Conservation (phyloP, 2,329 filamentous ascomycete species). For the Aspergillus fischeri region DNA sequence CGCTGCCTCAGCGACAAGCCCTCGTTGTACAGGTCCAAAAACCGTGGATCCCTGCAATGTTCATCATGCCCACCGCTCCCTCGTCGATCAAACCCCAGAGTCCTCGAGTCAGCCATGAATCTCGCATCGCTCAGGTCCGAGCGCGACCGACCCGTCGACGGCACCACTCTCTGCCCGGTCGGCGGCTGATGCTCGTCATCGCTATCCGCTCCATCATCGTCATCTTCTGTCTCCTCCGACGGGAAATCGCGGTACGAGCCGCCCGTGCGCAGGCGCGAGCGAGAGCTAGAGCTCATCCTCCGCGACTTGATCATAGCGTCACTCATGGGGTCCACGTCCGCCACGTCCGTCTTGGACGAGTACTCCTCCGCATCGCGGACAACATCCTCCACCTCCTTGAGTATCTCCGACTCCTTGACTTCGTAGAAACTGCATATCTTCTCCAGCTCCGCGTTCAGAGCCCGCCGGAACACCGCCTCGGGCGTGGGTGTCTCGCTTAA, state of each 20-base stretch:
- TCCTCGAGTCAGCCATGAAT: constrained; percentile 22
- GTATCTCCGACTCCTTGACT: constrained; percentile 82
- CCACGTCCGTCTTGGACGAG: constrained; percentile 53
- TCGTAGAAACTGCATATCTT: constrained; percentile 91
- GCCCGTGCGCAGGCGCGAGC: constrained; percentile 40
- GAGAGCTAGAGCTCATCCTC: constrained; percentile 36
- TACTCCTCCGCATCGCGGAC: constrained; percentile 68
- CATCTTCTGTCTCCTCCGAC: constrained; percentile 46
- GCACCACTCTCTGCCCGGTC: constrained; percentile 23
- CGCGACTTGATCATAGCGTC: constrained; percentile 41
- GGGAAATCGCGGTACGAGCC: constrained; percentile 53
- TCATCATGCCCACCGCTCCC: constrained; percentile 54
- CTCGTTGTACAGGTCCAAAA: constrained; percentile 64
- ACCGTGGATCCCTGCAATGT: constrained; percentile 40
- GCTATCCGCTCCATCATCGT: constrained; percentile 37
- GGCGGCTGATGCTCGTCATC: constrained; percentile 46
- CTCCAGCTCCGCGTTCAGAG: constrained; percentile 83
- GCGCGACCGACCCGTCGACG: constrained; percentile 25
- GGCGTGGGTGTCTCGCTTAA: constrained; percentile 65
- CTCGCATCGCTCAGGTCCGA: constrained; percentile 32
- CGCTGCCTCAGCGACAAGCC: constrained; percentile 90
- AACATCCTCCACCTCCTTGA: constrained; percentile 74
- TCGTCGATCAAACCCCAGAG: constrained; percentile 13
- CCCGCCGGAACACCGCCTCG: constrained; percentile 74
- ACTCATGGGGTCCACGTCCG: constrained; percentile 41